These are phyloP conservation scores for Aspergillus sp. DNA, from an alignment of 2,329 filamentous ascomycete genomes.

Conservation along the genomic window DNA sequence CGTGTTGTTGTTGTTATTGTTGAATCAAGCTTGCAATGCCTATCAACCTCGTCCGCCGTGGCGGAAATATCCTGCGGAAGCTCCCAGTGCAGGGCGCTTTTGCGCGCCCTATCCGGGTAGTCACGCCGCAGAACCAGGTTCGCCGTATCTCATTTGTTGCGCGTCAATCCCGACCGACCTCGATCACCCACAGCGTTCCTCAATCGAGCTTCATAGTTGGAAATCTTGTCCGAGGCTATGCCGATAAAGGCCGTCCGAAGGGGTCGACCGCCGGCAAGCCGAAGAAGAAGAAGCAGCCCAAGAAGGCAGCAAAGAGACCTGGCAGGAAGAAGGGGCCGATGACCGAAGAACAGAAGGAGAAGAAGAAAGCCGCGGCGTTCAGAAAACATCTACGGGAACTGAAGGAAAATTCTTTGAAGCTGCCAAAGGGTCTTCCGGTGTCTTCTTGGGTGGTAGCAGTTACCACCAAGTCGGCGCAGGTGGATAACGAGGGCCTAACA, in stretches of 20 bases:
- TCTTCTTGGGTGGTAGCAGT: conserved; percentile 25
- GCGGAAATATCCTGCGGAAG: conserved; percentile 30
- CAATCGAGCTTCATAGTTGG: conserved; percentile 19
- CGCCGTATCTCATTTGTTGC: conserved; percentile 25
- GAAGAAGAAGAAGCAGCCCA: conserved; percentile 16
- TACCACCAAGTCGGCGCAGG: conserved; percentile 18
- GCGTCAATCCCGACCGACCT: conserved; percentile 15
- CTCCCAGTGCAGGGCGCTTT: conserved; percentile 26
- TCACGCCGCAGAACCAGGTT: conserved; percentile 26
- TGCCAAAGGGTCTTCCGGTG: conserved; percentile 36
- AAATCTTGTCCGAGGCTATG: conserved; percentile 29
- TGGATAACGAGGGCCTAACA: background rate
- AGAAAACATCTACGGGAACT: conserved; percentile 29
- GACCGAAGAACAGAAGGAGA: background rate
- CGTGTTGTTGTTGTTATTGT: conserved; percentile 1
- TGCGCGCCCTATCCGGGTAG: conserved; percentile 26
- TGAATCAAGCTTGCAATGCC: conserved; percentile 25
- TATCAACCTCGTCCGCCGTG: conserved; percentile 31
- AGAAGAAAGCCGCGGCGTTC: conserved; percentile 27
- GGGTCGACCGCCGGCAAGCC: conserved; percentile 21
- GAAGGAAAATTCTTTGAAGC: conserved; percentile 32
- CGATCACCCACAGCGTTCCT: conserved; percentile 13
- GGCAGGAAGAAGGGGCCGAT: background rate
- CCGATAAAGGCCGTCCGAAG: conserved; percentile 33
- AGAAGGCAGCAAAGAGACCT: conserved; percentile 3